Evolutionary conservation across 164 flowering plant genomes (phyloP), one percentile per base, ranked within the genome.

Genomic region (Cinnamomum micranthum): DNA sequence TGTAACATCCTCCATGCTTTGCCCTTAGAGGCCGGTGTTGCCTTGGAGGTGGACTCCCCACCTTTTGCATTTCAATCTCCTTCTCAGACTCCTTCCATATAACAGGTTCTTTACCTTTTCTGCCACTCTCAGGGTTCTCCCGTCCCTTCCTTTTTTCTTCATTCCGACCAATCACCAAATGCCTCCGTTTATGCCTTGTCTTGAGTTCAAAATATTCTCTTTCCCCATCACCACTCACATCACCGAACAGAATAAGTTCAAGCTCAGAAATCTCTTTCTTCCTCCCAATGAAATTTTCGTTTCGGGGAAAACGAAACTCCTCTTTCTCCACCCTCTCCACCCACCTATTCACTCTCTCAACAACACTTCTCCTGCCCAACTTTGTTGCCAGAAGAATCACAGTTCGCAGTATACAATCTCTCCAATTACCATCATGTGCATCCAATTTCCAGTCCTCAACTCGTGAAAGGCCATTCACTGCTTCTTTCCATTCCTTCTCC

Each of bases 401-500:
- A 6, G 93, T 87, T 74, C 85, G 82, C 75, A 89, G 71, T 75
- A 95, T 88, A 78, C 99, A 93, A 69, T 95, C 97, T 77, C 99
- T 87, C 97, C 95, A 95, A 71, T 88, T 85, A 23, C 97, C 98
- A 76, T 87, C 88, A 47, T 86, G 89, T 73, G 94, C 97, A 77
- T 90, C 99, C 66, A 95, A 78, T 62, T 90, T 91, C 91, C 96
- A 92, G 20, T 91, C 97, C 79, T 88, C 94, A 10, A 87, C 88
- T 62, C 96, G 88, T 47, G 86, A 83, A 55, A 95, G 89, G 50
- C 89, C 86, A 72, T 81, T 75, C 33, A 95, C 83, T 0, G 97
- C 98, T 73, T 93, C 97, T 78, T 78, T 92, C 99, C 99, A 95
- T 77, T 92, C 97, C 75, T 86, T 87, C 83, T 93, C 99, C 59